Conservation (phyloP, 495 filamentous ascomycete genomes). For the Letharia columbiana region DNA sequence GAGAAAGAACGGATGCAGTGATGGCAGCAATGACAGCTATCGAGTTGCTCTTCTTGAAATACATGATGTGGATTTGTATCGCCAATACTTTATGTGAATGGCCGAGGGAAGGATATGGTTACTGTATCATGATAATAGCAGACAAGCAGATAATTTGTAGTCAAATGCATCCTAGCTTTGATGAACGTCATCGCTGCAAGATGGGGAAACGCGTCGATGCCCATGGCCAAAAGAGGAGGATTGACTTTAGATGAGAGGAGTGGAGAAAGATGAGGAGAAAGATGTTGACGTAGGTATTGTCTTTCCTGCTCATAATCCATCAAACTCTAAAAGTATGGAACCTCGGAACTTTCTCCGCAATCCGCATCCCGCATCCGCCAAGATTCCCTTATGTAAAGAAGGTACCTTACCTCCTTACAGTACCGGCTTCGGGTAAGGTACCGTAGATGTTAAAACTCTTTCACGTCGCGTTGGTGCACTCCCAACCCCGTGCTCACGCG, state of each 20-base stretch:
- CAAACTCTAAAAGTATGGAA: too few relatives aligned
- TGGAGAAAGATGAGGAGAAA: too few relatives aligned
- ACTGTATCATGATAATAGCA: too few relatives aligned
- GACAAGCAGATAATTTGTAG: neutral
- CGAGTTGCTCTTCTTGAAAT: neutral
- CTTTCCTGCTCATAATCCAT: too few relatives aligned
- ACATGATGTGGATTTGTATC: neutral
- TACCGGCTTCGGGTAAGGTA: neutral
- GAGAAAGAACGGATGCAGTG: constrained; percentile 3
- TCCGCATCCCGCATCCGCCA: neutral
- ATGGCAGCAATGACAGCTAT: neutral
- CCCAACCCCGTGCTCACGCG: neutral
- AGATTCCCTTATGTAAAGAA: neutral
- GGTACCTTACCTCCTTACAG: too few relatives aligned
- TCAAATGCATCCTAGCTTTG: neutral
- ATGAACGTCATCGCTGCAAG: neutral
- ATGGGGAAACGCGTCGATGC: neutral
- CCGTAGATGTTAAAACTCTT: neutral
- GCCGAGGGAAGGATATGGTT: too few relatives aligned
- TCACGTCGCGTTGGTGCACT: neutral
- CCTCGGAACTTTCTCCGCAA: neutral
- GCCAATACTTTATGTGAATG: neutral
- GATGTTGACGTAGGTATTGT: neutral
- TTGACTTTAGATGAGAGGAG: too few relatives aligned
- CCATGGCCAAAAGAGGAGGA: too few relatives aligned